These are phyloP conservation scores for Endogone sp. DNA, from an alignment of 192 early-diverging fungal genomes.

Conservation along the genomic window DNA sequence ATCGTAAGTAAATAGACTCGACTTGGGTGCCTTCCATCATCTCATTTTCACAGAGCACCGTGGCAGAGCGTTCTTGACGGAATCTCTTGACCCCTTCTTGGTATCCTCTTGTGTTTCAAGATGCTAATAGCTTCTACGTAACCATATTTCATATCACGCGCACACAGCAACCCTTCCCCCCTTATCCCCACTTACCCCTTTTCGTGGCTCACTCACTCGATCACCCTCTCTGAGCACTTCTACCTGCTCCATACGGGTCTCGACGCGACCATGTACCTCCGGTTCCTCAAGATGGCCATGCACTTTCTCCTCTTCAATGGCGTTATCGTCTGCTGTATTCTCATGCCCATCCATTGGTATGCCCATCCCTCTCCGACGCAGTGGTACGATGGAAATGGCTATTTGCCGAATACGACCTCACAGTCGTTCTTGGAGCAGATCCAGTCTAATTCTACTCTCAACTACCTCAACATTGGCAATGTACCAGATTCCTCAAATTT, in stretches of 20 bases:
- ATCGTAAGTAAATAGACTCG: slow-evolving; percentile 26
- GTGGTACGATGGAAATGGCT: not conserved
- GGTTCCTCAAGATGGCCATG: slow-evolving; percentile 56
- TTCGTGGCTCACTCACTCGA: slow-evolving; percentile 42
- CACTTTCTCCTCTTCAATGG: slow-evolving; percentile 42
- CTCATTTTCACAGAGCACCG: too few species aligned
- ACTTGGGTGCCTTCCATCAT: too few species aligned
- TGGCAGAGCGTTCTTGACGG: too few species aligned
- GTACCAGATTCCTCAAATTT: slow-evolving; percentile 23
- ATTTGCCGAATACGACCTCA: not conserved
- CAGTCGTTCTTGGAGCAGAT: slow-evolving; percentile 12
- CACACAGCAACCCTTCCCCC: slow-evolving; percentile 42
- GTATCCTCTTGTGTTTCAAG: too few species aligned
- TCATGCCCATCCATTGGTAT: slow-evolving; percentile 49
- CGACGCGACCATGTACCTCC: slow-evolving; percentile 59
- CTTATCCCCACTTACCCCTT: slow-evolving; percentile 41
- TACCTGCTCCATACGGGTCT: slow-evolving; percentile 51
- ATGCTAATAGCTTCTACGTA: too few species aligned
- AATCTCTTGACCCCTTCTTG: too few species aligned
- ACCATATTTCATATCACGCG: too few species aligned
- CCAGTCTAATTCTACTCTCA: slow-evolving; percentile 17
- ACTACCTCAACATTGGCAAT: slow-evolving; percentile 40
- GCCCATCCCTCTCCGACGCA: slow-evolving; percentile 2
- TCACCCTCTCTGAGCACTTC: slow-evolving; percentile 43
- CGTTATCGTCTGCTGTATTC: slow-evolving; percentile 35